phyloP scores from a whole-genome alignment of 177 flowering plant genomes.

The Vitis hybrid region DNA sequence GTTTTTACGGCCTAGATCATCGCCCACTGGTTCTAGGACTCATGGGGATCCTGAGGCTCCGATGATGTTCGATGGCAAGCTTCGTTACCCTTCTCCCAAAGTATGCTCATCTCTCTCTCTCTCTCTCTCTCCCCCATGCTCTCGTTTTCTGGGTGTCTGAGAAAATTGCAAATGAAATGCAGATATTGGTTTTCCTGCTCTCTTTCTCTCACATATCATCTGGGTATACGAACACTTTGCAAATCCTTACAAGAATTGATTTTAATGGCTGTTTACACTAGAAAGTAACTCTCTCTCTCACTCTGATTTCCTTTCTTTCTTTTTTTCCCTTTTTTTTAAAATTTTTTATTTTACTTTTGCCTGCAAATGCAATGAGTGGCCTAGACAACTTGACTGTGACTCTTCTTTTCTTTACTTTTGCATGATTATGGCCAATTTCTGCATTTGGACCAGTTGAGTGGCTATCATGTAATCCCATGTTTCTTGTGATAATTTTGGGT shows the following conservation, averaged over 20 bases:
- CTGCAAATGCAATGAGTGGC: slow-evolving; percentile 11
- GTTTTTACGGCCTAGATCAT: slow-evolving; percentile 48
- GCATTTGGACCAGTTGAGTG: slow-evolving; percentile 2
- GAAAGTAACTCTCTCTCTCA: too few species aligned
- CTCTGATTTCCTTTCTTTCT: neutral
- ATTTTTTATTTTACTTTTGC: neutral
- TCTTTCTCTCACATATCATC: too few species aligned
- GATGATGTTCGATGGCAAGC: slow-evolving; percentile 30
- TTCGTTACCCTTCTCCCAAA: slow-evolving; percentile 45
- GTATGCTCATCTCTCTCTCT: slow-evolving; percentile 26
- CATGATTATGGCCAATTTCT: slow-evolving; percentile 12
- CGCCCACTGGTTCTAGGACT: slow-evolving; percentile 9
- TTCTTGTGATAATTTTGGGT: neutral
- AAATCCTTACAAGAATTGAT: too few species aligned
- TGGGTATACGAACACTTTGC: too few species aligned
- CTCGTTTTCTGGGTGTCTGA: neutral
- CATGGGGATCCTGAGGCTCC: slow-evolving; percentile 43
- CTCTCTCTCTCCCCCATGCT: neutral
- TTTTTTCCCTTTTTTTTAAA: neutral
- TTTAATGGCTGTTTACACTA: too few species aligned
- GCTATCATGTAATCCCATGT: neutral
- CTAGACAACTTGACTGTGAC: slow-evolving; percentile 16
- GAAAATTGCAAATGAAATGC: too few species aligned
- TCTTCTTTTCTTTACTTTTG: slow-evolving; percentile 3
- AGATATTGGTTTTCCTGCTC: too few species aligned